Conservation (phyloP, 2,329 filamentous ascomycete genomes). For the Aspergillus sp. region DNA sequence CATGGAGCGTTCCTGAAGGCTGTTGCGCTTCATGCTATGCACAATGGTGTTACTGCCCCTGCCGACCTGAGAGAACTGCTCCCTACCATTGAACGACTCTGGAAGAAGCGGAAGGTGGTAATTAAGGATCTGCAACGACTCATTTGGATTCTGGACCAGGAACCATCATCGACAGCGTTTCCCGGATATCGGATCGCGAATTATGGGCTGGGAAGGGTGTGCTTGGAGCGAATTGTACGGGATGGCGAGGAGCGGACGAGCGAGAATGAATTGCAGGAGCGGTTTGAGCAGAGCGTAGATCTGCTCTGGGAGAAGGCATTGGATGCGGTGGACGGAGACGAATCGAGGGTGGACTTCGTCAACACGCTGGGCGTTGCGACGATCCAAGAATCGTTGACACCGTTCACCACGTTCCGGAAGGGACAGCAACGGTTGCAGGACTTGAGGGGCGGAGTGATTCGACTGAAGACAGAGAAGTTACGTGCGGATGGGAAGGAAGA, state of each 20-base stretch:
- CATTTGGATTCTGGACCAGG: constrained; percentile 61
- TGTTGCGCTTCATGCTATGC: constrained; percentile 67
- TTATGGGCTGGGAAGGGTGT: constrained; percentile 44
- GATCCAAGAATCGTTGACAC: constrained; percentile 42
- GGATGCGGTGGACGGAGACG: constrained; percentile 32
- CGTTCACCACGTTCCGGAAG: constrained; percentile 38
- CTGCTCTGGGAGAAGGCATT: constrained; percentile 49
- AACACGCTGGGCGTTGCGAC: constrained; percentile 35
- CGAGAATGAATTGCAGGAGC: constrained; percentile 51
- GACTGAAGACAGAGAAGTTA: constrained; percentile 37
- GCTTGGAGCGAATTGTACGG: constrained; percentile 35
- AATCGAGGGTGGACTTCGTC: constrained; percentile 37
- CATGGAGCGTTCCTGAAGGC: constrained; percentile 70
- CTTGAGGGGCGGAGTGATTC: constrained; percentile 42
- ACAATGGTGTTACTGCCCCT: constrained; percentile 65
- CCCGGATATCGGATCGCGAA: constrained; percentile 42
- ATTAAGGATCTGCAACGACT: constrained; percentile 67
- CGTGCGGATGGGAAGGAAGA: constrained; percentile 25
- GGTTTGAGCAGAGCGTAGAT: constrained; percentile 54
- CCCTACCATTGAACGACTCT: constrained; percentile 65
- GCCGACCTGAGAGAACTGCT: constrained; percentile 65
- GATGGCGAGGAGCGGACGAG: constrained; percentile 18
- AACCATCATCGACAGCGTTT: constrained; percentile 19
- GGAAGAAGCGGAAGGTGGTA: constrained; percentile 70
- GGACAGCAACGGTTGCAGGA: constrained; percentile 46